Evolutionary conservation across 1,284 basidiomycete species (phyloP).

Genomic region (Polyporus tsugae): DNA sequence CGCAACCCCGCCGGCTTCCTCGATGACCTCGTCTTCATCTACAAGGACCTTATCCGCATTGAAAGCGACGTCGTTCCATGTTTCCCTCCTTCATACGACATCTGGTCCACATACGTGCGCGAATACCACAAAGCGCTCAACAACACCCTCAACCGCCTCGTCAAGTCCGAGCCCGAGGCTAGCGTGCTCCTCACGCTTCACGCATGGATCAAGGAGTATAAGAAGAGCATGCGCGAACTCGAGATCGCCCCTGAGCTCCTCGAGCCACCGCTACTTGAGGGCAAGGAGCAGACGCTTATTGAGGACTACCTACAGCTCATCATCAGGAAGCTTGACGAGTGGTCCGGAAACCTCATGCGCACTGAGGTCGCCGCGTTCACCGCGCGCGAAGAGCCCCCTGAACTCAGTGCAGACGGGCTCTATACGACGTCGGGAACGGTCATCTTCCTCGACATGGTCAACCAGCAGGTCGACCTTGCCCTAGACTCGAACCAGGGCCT

Average conservation of each 20-base stretch:
- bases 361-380: constrained; percentile 91
- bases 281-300: constrained; percentile 92
- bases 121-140: constrained; percentile 95
- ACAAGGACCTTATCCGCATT: constrained; percentile 93
- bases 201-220: constrained; percentile 96
- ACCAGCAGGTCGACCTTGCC: constrained; percentile 95
- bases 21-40: constrained; percentile 88
- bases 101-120: constrained; percentile 85
- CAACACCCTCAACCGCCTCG: constrained; percentile 74
- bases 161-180: constrained; percentile 86
- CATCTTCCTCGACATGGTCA: constrained; percentile 98
- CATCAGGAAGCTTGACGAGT: constrained; percentile 96
- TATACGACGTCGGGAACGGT: constrained; percentile 94
- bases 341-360: constrained; percentile 94
- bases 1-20: constrained; percentile 80
- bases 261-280: constrained; percentile 91
- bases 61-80: constrained; percentile 88
- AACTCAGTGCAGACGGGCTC: constrained; percentile 87
- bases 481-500: constrained; percentile 96
- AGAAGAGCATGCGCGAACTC: constrained; percentile 94
- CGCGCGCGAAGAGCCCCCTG: constrained; percentile 85
- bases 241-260: constrained; percentile 83
- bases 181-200: constrained; percentile 87
- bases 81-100: constrained; percentile 94
- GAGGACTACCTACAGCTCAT: constrained; percentile 97